Conservation (phyloP, 768 basidiomycete genomes). For the Panus rudis region DNA sequence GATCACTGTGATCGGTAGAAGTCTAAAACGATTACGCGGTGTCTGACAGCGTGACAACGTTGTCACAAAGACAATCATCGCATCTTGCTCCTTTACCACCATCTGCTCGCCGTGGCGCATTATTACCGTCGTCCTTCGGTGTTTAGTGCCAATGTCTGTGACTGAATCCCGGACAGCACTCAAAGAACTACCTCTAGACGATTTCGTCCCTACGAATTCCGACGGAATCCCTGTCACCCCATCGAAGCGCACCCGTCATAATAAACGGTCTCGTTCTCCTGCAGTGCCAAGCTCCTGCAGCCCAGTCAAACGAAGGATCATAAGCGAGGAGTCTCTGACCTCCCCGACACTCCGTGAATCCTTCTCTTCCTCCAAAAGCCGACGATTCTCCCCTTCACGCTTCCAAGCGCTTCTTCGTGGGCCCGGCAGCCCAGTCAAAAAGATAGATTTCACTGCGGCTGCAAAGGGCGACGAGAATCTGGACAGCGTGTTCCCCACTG, state of each 20-base stretch:
- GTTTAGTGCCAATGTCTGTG: too few relatives aligned
- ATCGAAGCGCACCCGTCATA: conserved; percentile 24
- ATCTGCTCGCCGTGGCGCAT: not conserved
- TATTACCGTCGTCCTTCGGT: conserved; percentile 2
- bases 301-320: conserved; percentile 63
- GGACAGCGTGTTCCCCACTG: too few relatives aligned
- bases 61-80: too few relatives aligned
- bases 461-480: too few relatives aligned
- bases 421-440: conserved; percentile 40
- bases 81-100: not conserved
- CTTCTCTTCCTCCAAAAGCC: conserved; percentile 36
- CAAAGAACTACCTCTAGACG: conserved; percentile 52
- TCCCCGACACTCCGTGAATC: conserved; percentile 31
- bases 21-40: too few relatives aligned
- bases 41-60: too few relatives aligned
- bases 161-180: conserved; percentile 54
- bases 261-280: conserved; percentile 62
- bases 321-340: conserved; percentile 52
- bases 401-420: conserved; percentile 38
- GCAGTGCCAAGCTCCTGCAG: conserved; percentile 39
- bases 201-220: conserved; percentile 36
- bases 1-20: too few relatives aligned
- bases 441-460: conserved; percentile 43
- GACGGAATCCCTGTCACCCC: conserved; percentile 17
- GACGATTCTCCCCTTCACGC: conserved; percentile 30